Percentiles rank a stretch among this genome's conserved stretches.
These are phyloP conservation scores for Quercus phellos DNA, from an alignment of 331 rosid species.

Conservation along the genomic window DNA sequence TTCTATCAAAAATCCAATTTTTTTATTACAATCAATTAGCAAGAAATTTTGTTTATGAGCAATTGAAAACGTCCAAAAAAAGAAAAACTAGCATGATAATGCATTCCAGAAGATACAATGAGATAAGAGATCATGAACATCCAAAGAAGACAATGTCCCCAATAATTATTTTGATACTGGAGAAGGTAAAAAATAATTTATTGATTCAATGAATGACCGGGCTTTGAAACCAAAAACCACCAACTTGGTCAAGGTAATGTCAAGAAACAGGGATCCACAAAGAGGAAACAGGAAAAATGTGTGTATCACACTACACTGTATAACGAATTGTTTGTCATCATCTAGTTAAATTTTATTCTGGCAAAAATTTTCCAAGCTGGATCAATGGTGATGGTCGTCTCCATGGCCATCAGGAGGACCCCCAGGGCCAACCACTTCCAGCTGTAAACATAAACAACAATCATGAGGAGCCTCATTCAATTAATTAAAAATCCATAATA, in stretches of 20 bases:
- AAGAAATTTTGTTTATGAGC: background rate
- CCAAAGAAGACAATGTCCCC: background rate
- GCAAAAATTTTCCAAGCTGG: background rate
- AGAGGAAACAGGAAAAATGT: background rate
- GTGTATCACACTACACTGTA: background rate
- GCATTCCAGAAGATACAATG: background rate
- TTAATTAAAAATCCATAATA: background rate
- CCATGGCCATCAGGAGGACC: constrained; percentile 43
- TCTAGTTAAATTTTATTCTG: constrained; percentile 6
- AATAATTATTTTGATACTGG: background rate
- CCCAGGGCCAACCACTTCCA: constrained; percentile 42
- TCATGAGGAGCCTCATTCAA: background rate
- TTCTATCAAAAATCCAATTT: background rate
- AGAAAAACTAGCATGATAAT: no score
- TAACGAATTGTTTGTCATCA: background rate
- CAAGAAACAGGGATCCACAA: background rate
- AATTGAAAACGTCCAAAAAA: background rate
- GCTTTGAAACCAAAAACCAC: background rate
- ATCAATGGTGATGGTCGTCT: constrained; percentile 33
- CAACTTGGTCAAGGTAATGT: background rate
- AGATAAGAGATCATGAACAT: background rate
- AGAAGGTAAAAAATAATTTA: background rate
- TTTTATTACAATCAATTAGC: constrained; percentile 10
- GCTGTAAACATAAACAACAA: constrained; percentile 21
- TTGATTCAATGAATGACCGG: background rate